phyloP scores from a whole-genome alignment of 352 stramenopile species.

The Phytophthora vignae region DNA sequence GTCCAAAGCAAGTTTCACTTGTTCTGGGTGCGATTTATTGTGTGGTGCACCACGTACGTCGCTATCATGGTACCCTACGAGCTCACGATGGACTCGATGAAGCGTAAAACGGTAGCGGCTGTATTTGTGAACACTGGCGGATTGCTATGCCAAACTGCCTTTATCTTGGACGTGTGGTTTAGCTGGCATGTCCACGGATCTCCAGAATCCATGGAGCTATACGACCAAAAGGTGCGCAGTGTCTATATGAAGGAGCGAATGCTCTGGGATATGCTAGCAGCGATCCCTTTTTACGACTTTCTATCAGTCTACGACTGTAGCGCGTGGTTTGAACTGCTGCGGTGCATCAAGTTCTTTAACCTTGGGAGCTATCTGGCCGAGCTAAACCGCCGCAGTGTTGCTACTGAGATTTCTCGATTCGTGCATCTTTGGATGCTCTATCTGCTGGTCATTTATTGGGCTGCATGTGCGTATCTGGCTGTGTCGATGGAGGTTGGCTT shows the following conservation, averaged over 20 bases:
- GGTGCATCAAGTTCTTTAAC: slow-evolving; percentile 61
- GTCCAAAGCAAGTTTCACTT: neutral
- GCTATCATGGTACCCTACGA: slow-evolving; percentile 3
- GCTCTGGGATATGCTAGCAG: slow-evolving; percentile 45
- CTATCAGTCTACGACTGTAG: slow-evolving; percentile 36
- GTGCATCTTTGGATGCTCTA: slow-evolving; percentile 64
- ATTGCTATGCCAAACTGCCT: neutral
- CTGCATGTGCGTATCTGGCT: slow-evolving; percentile 57
- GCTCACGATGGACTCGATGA: slow-evolving; percentile 3
- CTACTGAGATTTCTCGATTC: slow-evolving; percentile 60
- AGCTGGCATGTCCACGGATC: slow-evolving; percentile 34
- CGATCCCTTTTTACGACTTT: slow-evolving; percentile 50
- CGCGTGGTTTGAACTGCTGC: slow-evolving; percentile 48
- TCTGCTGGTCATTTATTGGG: slow-evolving; percentile 65
- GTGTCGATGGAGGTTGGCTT: slow-evolving; percentile 52
- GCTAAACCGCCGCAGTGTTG: slow-evolving; percentile 63
- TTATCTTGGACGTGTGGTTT: neutral
- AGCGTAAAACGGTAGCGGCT: neutral
- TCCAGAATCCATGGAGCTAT: slow-evolving; percentile 52
- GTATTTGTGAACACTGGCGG: neutral
- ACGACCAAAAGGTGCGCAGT: slow-evolving; percentile 45
- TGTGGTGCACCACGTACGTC: neutral
- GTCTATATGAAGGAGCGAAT: slow-evolving; percentile 53
- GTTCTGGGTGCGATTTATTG: neutral
- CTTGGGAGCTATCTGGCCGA: slow-evolving; percentile 61